Base-by-base conservation (phyloP, 345 rosid genomes). In the Eucalyptus globulus region DNA sequence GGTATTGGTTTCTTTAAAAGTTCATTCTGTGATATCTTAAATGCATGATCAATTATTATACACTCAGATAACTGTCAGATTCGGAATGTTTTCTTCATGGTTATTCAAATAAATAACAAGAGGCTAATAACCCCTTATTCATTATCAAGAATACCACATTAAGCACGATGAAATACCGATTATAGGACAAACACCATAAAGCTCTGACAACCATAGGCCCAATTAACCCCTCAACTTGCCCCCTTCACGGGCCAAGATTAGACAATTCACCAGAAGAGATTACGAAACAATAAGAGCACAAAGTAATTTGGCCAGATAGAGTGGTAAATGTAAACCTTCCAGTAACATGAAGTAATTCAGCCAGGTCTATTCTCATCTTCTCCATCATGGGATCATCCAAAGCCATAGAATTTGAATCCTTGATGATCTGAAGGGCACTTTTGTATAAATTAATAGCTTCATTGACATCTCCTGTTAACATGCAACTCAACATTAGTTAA, bases 281-380 rank as follows among this genome's bases (percentile, higher is more conserved):
- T 76, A 11, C 29, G 11, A 86, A 86, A 50, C 56, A 49, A 29
- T 31, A 49, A 50, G 21, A 49, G 26, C 17, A 53, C 40, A 19
- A n/a, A 86, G 54, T 37, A 51, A 53, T 86, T 43, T 17, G 4
- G 62, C 51, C 34, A 45, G 81, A 44, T 47, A 47, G 44, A 87
- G 47, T 43, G 6, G 86, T 87, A 86, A 2, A 65, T 44, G 40
- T 88, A 88, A 91, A 97, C 99, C 98, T 96, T 92, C 97, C 99
- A 14, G 93, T 97, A 89, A 90, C 93, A 92, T 96, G 98, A 92
- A 96, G 99, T 87, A 96, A 87, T 91, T 96, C 99, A 29, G 97
- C 99, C 92, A 97, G 94, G 91, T 97, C 98, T 92, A 95, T 94
- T 92, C 96, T 95, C 96, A 97, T 93, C 91, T 93, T 95, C 94